Percentiles rank a stretch among this genome's conserved stretches.
phyloP scores from a whole-genome alignment of 345 rosid species.

The Acer saccharum region DNA sequence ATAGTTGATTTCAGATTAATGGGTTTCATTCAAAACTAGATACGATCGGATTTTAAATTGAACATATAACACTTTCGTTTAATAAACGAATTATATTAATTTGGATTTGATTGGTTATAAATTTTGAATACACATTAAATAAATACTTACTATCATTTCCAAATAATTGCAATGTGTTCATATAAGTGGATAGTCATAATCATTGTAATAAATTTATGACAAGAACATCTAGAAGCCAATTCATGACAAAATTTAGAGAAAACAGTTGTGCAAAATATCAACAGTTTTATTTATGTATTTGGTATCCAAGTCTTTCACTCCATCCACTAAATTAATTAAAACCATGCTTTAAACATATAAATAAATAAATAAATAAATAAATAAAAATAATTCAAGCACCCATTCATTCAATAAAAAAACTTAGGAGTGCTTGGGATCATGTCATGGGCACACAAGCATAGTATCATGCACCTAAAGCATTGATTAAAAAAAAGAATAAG shows the following conservation, averaged over 20 bases:
- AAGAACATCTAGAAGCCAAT: background rate
- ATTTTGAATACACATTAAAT: background rate
- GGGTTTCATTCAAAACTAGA: background rate
- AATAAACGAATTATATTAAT: too few relatives aligned
- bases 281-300: background rate
- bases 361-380: too few relatives aligned
- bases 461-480: slow-evolving; percentile 1
- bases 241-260: background rate
- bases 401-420: background rate
- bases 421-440: slow-evolving; percentile 27
- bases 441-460: slow-evolving; percentile 25
- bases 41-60: too few relatives aligned
- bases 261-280: background rate
- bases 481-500: background rate
- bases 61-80: too few relatives aligned
- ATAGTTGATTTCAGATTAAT: too few relatives aligned
- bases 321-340: background rate
- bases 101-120: background rate
- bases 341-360: background rate
- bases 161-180: background rate
- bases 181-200: background rate
- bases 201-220: background rate
- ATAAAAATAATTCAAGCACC: background rate
- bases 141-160: too few relatives aligned
- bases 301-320: slow-evolving; percentile 1